These are phyloP conservation scores for Diaporthe australafricana DNA, from an alignment of 2,329 filamentous ascomycete species.

Conservation along the genomic window DNA sequence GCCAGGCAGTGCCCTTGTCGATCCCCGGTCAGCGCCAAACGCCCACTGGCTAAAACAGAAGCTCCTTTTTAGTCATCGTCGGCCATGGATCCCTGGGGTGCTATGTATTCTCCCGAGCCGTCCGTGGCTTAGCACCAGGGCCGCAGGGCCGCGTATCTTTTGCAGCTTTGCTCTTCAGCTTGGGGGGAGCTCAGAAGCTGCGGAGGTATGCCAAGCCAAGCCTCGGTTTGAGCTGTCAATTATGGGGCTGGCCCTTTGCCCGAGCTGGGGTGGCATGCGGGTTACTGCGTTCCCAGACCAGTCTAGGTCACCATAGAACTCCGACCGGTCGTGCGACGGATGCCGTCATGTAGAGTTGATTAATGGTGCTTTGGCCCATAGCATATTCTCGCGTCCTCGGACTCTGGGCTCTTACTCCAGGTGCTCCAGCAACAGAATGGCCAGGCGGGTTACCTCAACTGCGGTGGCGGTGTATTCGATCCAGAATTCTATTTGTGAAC, in stretches of 20 bases:
- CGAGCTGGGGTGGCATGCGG: conserved; percentile 21
- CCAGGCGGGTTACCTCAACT: conserved; percentile 4
- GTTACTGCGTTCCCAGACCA: conserved; percentile 18
- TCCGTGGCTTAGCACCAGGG: neutral
- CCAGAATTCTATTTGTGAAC: neutral
- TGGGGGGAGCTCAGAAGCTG: conserved; percentile 1
- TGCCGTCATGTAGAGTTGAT: conserved; percentile 20
- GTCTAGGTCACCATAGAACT: neutral
- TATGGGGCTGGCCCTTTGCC: conserved; percentile 15
- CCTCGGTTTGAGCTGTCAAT: conserved; percentile 24
- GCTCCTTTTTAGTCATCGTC: conserved; percentile 13
- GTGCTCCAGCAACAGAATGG: neutral
- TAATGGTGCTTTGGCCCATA: neutral
- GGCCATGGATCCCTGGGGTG: neutral
- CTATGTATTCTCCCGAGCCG: neutral
- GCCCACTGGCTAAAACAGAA: conserved; percentile 10
- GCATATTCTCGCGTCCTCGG: neutral
- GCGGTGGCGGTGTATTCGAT: neutral
- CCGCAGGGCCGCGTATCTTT: neutral
- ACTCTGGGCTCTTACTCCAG: neutral
- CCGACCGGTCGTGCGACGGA: conserved; percentile 12
- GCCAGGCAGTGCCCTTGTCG: conserved; percentile 4
- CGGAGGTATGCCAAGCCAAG: conserved; percentile 12
- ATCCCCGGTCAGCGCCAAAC: neutral
- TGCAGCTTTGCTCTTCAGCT: neutral